Evolutionary conservation across 73 alveolate species (phyloP).

Genomic region (Symbiodinium pilosum): DNA sequence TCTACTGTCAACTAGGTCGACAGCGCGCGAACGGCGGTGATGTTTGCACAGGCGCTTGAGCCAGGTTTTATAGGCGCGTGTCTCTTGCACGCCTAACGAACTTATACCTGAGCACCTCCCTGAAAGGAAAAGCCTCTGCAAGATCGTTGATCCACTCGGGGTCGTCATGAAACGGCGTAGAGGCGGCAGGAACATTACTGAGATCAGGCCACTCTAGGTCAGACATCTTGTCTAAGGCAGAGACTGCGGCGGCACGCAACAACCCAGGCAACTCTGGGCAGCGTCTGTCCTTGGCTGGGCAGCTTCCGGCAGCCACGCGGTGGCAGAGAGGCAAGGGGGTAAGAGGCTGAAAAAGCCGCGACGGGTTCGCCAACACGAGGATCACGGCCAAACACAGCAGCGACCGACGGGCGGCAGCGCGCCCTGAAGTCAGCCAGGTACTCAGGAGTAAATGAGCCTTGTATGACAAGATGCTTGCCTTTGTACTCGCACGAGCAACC

Average conservation of each 20-base stretch:
- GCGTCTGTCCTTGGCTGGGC: background rate
- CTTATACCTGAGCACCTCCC: constrained; percentile 4
- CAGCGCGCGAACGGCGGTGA: background rate
- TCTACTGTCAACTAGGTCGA: background rate
- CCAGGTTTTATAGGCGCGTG: constrained; percentile 29
- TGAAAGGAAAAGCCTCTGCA: background rate
- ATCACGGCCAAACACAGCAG: background rate
- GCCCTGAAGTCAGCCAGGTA: background rate
- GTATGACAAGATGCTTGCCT: background rate
- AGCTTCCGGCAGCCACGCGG: background rate
- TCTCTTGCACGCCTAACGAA: background rate
- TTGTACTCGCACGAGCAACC: background rate
- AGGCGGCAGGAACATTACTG: background rate
- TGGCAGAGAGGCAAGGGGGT: background rate
- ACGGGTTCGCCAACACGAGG: background rate
- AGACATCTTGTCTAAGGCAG: background rate
- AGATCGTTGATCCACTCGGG: constrained; percentile 27
- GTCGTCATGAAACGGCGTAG: constrained; percentile 20
- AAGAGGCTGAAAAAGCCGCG: background rate
- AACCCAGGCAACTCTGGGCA: too few species aligned
- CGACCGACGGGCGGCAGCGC: background rate
- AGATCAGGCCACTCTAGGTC: background rate
- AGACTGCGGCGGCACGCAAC: background rate
- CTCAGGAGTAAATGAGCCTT: background rate
- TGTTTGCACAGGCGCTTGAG: too few species aligned